phyloP scores from a whole-genome alignment of 352 stramenopile species.

The Pseudoperonospora humuli region DNA sequence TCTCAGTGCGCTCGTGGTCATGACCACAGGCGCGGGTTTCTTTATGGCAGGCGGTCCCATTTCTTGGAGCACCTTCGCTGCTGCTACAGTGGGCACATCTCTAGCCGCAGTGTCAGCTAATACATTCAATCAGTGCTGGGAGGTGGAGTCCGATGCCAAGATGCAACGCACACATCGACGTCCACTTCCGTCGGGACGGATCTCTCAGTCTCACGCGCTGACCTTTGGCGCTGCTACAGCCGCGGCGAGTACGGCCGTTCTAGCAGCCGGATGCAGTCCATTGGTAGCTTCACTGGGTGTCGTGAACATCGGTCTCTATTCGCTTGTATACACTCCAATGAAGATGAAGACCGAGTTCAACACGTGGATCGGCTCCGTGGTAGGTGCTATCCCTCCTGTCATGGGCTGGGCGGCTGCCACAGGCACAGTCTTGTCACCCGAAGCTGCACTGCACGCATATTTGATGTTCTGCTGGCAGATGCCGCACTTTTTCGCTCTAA shows the following conservation, averaged over 20 bases:
- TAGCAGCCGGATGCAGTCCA: conserved; percentile 91
- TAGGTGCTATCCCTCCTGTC: conserved; percentile 97
- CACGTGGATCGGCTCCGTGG: conserved; percentile 97
- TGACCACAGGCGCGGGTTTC: conserved; percentile 94
- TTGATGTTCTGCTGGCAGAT: conserved; percentile 99
- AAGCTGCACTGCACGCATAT: conserved; percentile 70
- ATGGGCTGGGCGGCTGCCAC: conserved; percentile 98
- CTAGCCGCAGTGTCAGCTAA: conserved; percentile 91
- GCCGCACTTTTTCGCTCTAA: conserved; percentile 99
- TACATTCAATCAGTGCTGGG: conserved; percentile 98
- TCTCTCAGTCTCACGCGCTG: conserved; percentile 72
- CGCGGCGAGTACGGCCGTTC: conserved; percentile 79
- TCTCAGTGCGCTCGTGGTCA: conserved; percentile 93
- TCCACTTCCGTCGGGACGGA: conserved; percentile 87
- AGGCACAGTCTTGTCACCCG: conserved; percentile 59
- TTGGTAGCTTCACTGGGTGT: conserved; percentile 92
- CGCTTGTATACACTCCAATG: conserved; percentile 97
- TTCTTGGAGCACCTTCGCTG: conserved; percentile 80
- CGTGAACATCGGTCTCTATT: conserved; percentile 97
- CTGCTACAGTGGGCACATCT: conserved; percentile 90
- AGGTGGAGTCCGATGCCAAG: conserved; percentile 89
- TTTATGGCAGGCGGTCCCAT: conserved; percentile 93
- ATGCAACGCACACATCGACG: conserved; percentile 96
- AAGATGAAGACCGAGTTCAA: conserved; percentile 96
- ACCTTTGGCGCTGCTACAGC: conserved; percentile 83